Percentiles rank a stretch among this genome's conserved stretches.
Evolutionary conservation across 2,329 filamentous ascomycete species (phyloP).

Genomic region (Aspergillus sp.): DNA sequence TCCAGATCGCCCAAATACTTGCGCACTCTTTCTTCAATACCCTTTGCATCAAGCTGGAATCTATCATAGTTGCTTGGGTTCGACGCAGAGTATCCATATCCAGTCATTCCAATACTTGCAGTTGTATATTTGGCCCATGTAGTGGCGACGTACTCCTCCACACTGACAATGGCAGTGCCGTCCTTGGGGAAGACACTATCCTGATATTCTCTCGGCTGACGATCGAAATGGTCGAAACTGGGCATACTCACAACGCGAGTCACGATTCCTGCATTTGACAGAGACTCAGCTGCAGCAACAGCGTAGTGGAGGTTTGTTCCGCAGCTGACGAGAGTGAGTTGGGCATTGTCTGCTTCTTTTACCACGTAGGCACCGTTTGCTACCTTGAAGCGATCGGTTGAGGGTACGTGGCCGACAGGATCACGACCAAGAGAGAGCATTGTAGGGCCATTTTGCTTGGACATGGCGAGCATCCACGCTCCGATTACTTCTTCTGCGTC

Average conservation of each 20-base stretch:
- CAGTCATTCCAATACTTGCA: slow-evolving; percentile 17
- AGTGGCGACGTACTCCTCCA: slow-evolving; percentile 55
- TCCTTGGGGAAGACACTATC: slow-evolving; percentile 74
- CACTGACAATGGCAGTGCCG: slow-evolving; percentile 78
- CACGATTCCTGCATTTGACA: slow-evolving; percentile 73
- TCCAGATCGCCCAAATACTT: not conserved
- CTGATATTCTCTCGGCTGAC: slow-evolving; percentile 81
- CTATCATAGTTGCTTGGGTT: slow-evolving; percentile 5
- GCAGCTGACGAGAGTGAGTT: slow-evolving; percentile 80
- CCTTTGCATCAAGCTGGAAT: not conserved
- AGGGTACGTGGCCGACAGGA: slow-evolving; percentile 37
- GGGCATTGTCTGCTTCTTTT: slow-evolving; percentile 70
- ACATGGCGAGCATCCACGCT: slow-evolving; percentile 49
- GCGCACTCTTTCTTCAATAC: not conserved
- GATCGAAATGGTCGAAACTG: slow-evolving; percentile 86
- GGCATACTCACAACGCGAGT: slow-evolving; percentile 85
- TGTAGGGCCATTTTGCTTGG: slow-evolving; percentile 37
- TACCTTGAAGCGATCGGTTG: slow-evolving; percentile 35
- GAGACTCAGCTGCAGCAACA: slow-evolving; percentile 77
- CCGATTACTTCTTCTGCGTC: slow-evolving; percentile 55
- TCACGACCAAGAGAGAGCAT: slow-evolving; percentile 50
- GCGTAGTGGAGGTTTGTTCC: slow-evolving; percentile 85
- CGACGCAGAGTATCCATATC: slow-evolving; percentile 13
- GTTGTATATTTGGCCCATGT: slow-evolving; percentile 13
- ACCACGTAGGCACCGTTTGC: slow-evolving; percentile 83